These are phyloP conservation scores for Cordia subcordata DNA, from an alignment of 257 asterid genomes.

Conservation along the genomic window DNA sequence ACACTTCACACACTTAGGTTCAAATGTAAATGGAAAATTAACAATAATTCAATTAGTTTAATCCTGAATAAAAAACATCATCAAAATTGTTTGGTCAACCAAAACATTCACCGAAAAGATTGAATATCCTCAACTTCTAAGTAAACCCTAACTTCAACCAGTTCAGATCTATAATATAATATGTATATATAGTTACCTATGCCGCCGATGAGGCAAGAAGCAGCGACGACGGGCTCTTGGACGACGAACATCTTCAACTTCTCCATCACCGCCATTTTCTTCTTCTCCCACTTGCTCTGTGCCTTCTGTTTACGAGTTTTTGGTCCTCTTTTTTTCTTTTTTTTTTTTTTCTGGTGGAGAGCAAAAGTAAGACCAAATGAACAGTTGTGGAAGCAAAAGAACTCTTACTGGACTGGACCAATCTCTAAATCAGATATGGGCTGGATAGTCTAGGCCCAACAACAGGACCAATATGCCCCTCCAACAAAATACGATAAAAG, in stretches of 20 bases:
- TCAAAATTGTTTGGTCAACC: not conserved
- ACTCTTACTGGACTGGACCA: not conserved
- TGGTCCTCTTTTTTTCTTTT: not conserved
- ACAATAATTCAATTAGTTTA: not conserved
- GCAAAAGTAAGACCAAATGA: too few relatives aligned
- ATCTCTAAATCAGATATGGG: not conserved
- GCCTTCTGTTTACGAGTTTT: not conserved
- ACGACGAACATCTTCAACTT: slow-evolving; percentile 69
- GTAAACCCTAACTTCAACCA: not conserved
- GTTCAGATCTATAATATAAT: too few relatives aligned
- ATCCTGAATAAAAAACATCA: not conserved
- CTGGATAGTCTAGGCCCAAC: too few relatives aligned
- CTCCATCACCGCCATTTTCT: slow-evolving; percentile 63
- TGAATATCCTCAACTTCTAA: not conserved
- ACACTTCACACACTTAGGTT: not conserved
- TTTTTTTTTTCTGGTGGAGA: too few relatives aligned
- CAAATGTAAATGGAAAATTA: not conserved
- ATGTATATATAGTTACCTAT: slow-evolving; percentile 34
- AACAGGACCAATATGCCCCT: too few relatives aligned
- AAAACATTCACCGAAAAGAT: not conserved
- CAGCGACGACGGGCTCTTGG: slow-evolving; percentile 84
- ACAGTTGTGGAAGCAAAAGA: too few relatives aligned
- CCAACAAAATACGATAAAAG: too few relatives aligned
- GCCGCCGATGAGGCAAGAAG: slow-evolving; percentile 85
- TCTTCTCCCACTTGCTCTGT: slow-evolving; percentile 14